phyloP scores from a whole-genome alignment of 78 protist species.

The Dictyostelium discoideum region DNA sequence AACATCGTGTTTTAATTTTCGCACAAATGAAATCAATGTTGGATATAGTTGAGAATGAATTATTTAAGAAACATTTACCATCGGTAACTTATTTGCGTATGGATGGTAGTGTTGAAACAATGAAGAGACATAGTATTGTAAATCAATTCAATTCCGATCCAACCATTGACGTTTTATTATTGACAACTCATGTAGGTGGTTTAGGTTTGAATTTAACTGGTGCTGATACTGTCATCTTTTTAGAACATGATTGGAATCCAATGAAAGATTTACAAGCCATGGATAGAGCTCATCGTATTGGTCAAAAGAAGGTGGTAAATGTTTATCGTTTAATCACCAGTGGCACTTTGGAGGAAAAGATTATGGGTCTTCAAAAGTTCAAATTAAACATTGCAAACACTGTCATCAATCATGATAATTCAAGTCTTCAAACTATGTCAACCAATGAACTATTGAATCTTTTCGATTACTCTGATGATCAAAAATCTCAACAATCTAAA shows the following conservation, averaged over 20 bases:
- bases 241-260: slow-evolving; percentile 99
- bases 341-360: slow-evolving; percentile 95
- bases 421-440: slow-evolving; percentile 82
- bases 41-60: slow-evolving; percentile 89
- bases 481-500: not conserved
- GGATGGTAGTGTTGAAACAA: slow-evolving; percentile 88
- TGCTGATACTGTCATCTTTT: slow-evolving; percentile 98
- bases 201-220: slow-evolving; percentile 98
- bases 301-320: slow-evolving; percentile 95
- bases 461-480: slow-evolving; percentile 53
- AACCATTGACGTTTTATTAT: slow-evolving; percentile 92
- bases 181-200: slow-evolving; percentile 98
- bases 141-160: slow-evolving; percentile 93
- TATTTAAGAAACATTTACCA: slow-evolving; percentile 87
- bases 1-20: slow-evolving; percentile 94
- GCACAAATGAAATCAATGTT: slow-evolving; percentile 90
- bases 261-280: slow-evolving; percentile 96
- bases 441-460: slow-evolving; percentile 70
- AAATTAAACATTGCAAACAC: slow-evolving; percentile 91
- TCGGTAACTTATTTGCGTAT: slow-evolving; percentile 89
- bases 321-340: slow-evolving; percentile 96
- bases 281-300: slow-evolving; percentile 98
- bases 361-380: slow-evolving; percentile 96
- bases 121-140: slow-evolving; percentile 89
- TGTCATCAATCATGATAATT: slow-evolving; percentile 90